phyloP scores from a whole-genome alignment of 495 filamentous ascomycete genomes.

The Hamigera avellanea region DNA sequence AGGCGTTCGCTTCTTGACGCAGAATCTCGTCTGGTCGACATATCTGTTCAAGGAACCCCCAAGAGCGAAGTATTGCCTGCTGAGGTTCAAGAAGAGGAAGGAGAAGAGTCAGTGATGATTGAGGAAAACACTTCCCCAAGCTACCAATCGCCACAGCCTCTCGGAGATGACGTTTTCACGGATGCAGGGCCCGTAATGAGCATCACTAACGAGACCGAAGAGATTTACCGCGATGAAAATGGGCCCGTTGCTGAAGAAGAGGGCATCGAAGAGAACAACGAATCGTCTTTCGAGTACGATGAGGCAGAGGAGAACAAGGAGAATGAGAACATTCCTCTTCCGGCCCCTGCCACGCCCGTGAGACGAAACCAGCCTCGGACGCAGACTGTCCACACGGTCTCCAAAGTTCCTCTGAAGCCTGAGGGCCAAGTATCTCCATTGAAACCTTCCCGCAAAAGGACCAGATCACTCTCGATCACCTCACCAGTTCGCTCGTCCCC shows the following conservation, averaged over 20 bases:
- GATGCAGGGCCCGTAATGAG: too few species aligned
- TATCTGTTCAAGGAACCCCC: too few species aligned
- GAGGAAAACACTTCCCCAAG: too few species aligned
- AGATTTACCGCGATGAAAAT: neutral
- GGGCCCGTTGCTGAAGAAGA: neutral
- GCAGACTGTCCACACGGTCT: slow-evolving; percentile 54
- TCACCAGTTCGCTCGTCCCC: slow-evolving; percentile 27
- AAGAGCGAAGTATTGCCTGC: too few species aligned
- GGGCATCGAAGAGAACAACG: neutral
- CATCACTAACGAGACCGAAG: neutral
- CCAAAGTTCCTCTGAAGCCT: slow-evolving; percentile 64
- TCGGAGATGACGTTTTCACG: neutral
- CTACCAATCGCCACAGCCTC: neutral
- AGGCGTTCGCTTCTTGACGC: too few species aligned
- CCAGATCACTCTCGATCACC: slow-evolving; percentile 31
- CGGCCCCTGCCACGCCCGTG: slow-evolving; percentile 24
- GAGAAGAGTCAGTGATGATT: too few species aligned
- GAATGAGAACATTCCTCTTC: slow-evolving; percentile 14
- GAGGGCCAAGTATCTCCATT: slow-evolving; percentile 51
- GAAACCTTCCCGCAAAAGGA: slow-evolving; percentile 43
- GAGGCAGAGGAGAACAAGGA: slow-evolving; percentile 45
- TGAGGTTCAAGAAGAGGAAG: too few species aligned
- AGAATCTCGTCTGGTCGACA: too few species aligned
- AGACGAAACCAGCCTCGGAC: slow-evolving; percentile 12
- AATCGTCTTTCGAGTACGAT: slow-evolving; percentile 32